Base-by-base conservation (phyloP, 148 eudicot genomes). In the Fallopia convolvulus region DNA sequence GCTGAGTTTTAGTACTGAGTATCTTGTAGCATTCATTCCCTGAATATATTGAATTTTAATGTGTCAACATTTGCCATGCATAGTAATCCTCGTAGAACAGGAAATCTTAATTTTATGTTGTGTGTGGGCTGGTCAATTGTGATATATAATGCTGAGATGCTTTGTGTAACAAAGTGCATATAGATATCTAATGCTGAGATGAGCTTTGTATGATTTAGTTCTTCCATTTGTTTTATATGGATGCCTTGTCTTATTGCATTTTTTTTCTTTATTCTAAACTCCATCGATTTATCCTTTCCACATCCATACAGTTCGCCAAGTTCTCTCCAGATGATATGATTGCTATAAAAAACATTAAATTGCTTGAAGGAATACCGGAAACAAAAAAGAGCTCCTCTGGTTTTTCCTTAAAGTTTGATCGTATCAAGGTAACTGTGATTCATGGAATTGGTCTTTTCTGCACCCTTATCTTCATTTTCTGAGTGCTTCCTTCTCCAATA, bases 311-410 rank as follows among this genome's bases (percentile, higher is more conserved):
- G 99, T 82, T 95, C 61, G 99, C 97, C 42, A 85, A 87, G 76
- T 75, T 95, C 76, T 86, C 97, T 12, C 75, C 86, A 6, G 97
- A 95, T 75, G 97, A 95, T 83, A 86, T 83, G 86, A 87, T 77
- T 84, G 99, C 99, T 76, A 93, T 95, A 46, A 83, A 87, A 73
- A 94, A 95, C 77, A 89, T 92, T 90, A 91, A 88, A 82, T 85
- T 91, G 77, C 92, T 95, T 72, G 93, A 89, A 84, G 86, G 88
- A 76, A 74, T 91, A 74, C 79, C 97, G 75, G 93, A 92, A 70
- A 77, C 86, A n/a, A 90, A 92, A 80, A 92, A 91, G 80, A 89
- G 87, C 80, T 88, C 92, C 44, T 33, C 82, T 70, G 90, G 83
- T 77, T 91, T 91, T 78, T 77, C 89, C 39, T 82, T 94, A 52